Percentiles rank a stretch among this genome's conserved stretches.
These are phyloP conservation scores for Phytopythium boreale DNA, from an alignment of 352 stramenopile genomes.

Conservation along the genomic window DNA sequence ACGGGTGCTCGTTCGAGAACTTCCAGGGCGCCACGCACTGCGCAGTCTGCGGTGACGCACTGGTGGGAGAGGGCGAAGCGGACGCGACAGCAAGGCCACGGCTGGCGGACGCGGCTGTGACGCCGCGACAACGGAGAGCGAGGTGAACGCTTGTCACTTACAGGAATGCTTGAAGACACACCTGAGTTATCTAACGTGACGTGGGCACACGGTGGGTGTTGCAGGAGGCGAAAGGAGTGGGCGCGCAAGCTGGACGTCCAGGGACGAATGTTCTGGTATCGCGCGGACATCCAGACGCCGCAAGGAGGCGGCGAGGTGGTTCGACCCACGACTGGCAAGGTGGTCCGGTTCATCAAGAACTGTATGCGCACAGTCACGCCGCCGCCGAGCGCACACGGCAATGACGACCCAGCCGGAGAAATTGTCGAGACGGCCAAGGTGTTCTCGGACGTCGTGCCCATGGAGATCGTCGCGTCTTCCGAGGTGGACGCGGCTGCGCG, in stretches of 20 bases:
- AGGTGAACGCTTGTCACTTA: constrained; percentile 3
- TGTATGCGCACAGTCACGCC: constrained; percentile 6
- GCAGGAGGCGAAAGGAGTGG: constrained; percentile 52
- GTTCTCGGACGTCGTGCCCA: constrained; percentile 25
- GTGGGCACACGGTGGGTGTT: background rate
- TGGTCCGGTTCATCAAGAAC: constrained; percentile 24
- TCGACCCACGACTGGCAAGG: constrained; percentile 13
- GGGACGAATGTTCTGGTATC: constrained; percentile 58
- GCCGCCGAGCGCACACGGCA: constrained; percentile 1
- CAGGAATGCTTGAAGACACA: background rate
- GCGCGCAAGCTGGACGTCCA: constrained; percentile 49
- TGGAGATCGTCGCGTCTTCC: constrained; percentile 35
- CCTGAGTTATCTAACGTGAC: background rate
- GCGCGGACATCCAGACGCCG: constrained; percentile 9
- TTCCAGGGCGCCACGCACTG: constrained; percentile 51
- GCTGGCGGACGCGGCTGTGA: background rate
- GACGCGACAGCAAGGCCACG: background rate
- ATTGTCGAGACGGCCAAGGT: constrained; percentile 32
- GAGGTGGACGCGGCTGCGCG: constrained; percentile 30
- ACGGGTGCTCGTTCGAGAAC: constrained; percentile 56
- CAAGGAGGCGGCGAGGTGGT: background rate
- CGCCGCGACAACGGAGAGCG: background rate
- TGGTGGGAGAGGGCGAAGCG: constrained; percentile 7
- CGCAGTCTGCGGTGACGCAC: constrained; percentile 37
- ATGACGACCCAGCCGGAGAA: constrained; percentile 23